Evolutionary conservation across 2,329 filamentous ascomycete species (phyloP).

Genomic region (Peltaster fructicola): DNA sequence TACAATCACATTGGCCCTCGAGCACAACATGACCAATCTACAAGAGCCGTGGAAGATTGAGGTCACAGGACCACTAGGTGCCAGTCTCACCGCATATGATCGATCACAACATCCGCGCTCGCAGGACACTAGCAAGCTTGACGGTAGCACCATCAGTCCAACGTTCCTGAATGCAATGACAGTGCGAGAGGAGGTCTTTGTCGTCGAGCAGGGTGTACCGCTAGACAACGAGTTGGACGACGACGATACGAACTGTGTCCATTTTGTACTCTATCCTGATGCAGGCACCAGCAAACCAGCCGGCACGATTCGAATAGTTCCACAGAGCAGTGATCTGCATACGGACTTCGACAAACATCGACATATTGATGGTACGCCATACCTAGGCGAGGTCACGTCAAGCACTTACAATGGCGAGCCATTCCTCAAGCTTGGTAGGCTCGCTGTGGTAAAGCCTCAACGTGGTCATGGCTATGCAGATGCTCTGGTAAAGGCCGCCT

Average conservation of each 20-base stretch:
- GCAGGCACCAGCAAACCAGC: slow-evolving; percentile 35
- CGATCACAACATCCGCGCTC: no score
- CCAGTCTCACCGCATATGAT: no score
- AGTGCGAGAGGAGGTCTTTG: slow-evolving; percentile 39
- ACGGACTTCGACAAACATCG: slow-evolving; percentile 4
- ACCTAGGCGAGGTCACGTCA: slow-evolving; percentile 17
- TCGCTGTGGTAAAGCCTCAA: slow-evolving; percentile 53
- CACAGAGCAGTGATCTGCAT: slow-evolving; percentile 45
- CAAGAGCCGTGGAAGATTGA: no score
- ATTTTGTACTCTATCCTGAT: slow-evolving; percentile 25
- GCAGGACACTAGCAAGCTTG: background rate
- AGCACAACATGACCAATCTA: no score
- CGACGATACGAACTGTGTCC: slow-evolving; percentile 63
- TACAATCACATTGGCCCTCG: no score
- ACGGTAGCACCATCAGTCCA: slow-evolving; percentile 22
- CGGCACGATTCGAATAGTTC: slow-evolving; percentile 63
- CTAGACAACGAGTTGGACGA: slow-evolving; percentile 59
- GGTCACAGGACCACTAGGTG: no score
- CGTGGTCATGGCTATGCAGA: slow-evolving; percentile 39
- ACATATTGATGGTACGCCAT: slow-evolving; percentile 8
- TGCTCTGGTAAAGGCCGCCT: background rate
- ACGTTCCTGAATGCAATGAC: slow-evolving; percentile 37
- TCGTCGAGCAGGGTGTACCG: slow-evolving; percentile 37
- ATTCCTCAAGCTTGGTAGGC: slow-evolving; percentile 65
- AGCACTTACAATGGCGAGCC: slow-evolving; percentile 48